These are phyloP conservation scores for Grosmannia serpens DNA, from an alignment of 2,329 filamentous ascomycete species.

Conservation along the genomic window DNA sequence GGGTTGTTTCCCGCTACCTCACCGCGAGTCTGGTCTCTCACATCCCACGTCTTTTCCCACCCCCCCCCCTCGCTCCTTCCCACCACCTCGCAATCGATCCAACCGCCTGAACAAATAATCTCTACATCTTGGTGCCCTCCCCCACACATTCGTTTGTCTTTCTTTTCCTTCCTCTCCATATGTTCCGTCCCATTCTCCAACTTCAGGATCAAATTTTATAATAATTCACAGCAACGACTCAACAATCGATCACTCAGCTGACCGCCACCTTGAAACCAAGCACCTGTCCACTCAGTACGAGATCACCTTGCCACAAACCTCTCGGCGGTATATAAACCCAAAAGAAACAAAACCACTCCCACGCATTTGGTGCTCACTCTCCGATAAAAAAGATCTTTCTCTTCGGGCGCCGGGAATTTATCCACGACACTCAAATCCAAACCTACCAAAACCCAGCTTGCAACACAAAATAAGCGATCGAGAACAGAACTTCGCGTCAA, in stretches of 20 bases:
- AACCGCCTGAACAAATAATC: conserved; percentile 12
- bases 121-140: conserved; percentile 17
- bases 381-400: neutral
- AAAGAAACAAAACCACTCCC: neutral
- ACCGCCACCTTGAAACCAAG: neutral
- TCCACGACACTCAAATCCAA: neutral
- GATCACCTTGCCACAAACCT: neutral
- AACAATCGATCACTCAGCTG: neutral
- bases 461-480: neutral
- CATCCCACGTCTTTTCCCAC: conserved; percentile 13
- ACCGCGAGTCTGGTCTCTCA: conserved; percentile 14
- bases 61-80: conserved; percentile 8
- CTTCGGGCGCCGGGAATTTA: neutral
- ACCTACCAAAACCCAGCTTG: neutral
- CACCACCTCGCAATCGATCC: conserved; percentile 11
- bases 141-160: conserved; percentile 10
- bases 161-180: conserved; percentile 2
- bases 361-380: neutral
- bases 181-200: neutral
- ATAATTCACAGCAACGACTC: neutral
- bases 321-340: neutral
- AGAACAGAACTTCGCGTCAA: neutral
- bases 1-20: conserved; percentile 11
- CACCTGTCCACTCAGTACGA: neutral
- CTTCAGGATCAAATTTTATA: neutral